Conservation (phyloP, 148 eudicot species). For the Rhododendron mucronatum region DNA sequence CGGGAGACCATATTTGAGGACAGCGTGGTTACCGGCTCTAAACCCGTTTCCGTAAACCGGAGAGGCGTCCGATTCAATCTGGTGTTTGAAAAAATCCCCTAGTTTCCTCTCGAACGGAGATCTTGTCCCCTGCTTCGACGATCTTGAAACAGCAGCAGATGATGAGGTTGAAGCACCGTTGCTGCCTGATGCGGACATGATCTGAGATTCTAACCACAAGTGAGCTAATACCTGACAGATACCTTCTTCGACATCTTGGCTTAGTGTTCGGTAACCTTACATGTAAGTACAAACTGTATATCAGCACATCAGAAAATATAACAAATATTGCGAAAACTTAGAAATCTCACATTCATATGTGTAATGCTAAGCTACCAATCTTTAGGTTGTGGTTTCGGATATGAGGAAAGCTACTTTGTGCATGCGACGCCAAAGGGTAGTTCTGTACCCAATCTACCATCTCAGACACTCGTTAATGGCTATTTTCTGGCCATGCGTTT, state of each 20-base stretch:
- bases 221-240: constrained; percentile 77
- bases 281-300: neutral
- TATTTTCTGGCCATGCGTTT: neutral
- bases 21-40: constrained; percentile 66
- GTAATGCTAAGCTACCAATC: neutral
- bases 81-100: constrained; percentile 69
- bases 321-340: neutral
- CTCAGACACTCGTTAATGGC: neutral
- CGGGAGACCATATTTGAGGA: constrained; percentile 54
- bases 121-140: constrained; percentile 35
- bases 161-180: constrained; percentile 37
- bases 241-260: constrained; percentile 85
- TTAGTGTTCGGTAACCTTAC: constrained; percentile 60
- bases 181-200: constrained; percentile 27
- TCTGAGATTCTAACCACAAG: constrained; percentile 68
- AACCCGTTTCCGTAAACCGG: constrained; percentile 74
- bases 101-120: constrained; percentile 73
- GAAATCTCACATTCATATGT: neutral
- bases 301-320: constrained; percentile 8
- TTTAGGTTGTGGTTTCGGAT: neutral
- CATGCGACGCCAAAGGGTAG: neutral
- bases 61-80: constrained; percentile 71
- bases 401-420: neutral
- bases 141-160: constrained; percentile 19
- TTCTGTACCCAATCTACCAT: neutral